A percentile compares a stretch with the other conserved stretches of the same genome.
These are phyloP conservation scores for Quillaja saponaria DNA, from an alignment of 306 rosid genomes.

Conservation along the genomic window DNA sequence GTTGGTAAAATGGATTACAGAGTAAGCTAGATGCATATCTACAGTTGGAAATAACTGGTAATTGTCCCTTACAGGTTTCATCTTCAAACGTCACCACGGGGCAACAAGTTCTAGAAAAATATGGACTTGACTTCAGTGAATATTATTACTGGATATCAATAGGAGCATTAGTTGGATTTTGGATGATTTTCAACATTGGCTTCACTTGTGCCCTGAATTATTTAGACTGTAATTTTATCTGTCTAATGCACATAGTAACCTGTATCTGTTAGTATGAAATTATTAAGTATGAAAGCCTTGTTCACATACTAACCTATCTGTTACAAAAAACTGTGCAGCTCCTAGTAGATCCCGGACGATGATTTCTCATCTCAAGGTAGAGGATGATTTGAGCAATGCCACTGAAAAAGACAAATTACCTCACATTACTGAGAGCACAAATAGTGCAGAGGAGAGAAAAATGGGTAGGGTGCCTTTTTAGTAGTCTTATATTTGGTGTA, in stretches of 20 bases:
- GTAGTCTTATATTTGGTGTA: no score
- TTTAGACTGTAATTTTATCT: slow-evolving; percentile 34
- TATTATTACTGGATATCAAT: slow-evolving; percentile 56
- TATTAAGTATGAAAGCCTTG: neutral
- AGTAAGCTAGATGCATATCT: neutral
- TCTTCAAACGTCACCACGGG: slow-evolving; percentile 54
- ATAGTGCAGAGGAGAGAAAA: neutral
- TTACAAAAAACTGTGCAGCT: slow-evolving; percentile 33
- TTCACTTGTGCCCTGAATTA: slow-evolving; percentile 47
- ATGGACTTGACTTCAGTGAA: slow-evolving; percentile 42
- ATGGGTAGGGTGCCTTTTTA: neutral
- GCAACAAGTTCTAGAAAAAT: slow-evolving; percentile 41
- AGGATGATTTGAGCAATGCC: slow-evolving; percentile 17
- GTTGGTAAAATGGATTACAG: neutral
- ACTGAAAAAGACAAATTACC: slow-evolving; percentile 1
- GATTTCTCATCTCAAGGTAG: slow-evolving; percentile 42
- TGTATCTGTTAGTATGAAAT: no score
- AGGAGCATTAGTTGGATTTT: slow-evolving; percentile 52
- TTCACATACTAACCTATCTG: neutral
- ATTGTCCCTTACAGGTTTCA: slow-evolving; percentile 20
- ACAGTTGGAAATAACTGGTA: neutral
- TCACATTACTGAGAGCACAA: no score
- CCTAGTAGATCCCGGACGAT: slow-evolving; percentile 48
- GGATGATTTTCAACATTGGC: slow-evolving; percentile 46
- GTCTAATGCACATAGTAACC: slow-evolving; percentile 16